phyloP scores from a whole-genome alignment of 140 eudicot genomes.

The Stevia rebaudiana region DNA sequence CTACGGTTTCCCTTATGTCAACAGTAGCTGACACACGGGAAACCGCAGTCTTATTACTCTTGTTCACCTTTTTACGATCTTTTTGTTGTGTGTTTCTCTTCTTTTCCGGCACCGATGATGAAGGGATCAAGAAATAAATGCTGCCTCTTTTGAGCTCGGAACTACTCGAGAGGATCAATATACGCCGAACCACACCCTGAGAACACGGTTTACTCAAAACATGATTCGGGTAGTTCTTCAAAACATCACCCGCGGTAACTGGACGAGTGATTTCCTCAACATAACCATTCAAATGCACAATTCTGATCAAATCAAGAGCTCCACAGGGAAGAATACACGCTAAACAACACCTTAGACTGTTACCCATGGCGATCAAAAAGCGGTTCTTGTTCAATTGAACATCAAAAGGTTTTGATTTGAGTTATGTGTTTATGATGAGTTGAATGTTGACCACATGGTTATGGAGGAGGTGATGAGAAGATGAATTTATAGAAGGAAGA shows the following conservation, averaged over 20 bases:
- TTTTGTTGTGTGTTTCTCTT: constrained; percentile 27
- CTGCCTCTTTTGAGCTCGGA: constrained; percentile 80
- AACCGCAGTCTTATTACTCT: background rate
- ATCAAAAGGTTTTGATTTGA: background rate
- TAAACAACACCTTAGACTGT: constrained; percentile 82
- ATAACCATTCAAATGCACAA: constrained; percentile 80
- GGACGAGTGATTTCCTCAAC: constrained; percentile 74
- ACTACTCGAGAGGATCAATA: constrained; percentile 59
- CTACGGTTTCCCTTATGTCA: background rate
- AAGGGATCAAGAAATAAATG: constrained; percentile 74
- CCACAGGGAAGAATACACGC: constrained; percentile 98
- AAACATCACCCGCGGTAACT: constrained; percentile 70
- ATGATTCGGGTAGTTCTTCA: constrained; percentile 80
- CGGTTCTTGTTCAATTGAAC: background rate
- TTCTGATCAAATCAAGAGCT: constrained; percentile 80
- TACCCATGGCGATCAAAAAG: constrained; percentile 52
- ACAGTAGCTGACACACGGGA: background rate
- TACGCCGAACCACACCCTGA: constrained; percentile 58
- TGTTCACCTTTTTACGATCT: constrained; percentile 32
- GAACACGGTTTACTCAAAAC: constrained; percentile 67
- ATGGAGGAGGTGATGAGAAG: constrained; percentile 22
- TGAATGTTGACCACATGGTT: background rate
- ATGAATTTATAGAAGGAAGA: constrained; percentile 29
- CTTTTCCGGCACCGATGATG: constrained; percentile 56
- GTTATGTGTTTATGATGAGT: background rate